Percentiles rank a stretch among this genome's conserved stretches.
These are phyloP conservation scores for Aspergillus ibericus DNA, from an alignment of 2,329 filamentous ascomycete species.

Conservation along the genomic window DNA sequence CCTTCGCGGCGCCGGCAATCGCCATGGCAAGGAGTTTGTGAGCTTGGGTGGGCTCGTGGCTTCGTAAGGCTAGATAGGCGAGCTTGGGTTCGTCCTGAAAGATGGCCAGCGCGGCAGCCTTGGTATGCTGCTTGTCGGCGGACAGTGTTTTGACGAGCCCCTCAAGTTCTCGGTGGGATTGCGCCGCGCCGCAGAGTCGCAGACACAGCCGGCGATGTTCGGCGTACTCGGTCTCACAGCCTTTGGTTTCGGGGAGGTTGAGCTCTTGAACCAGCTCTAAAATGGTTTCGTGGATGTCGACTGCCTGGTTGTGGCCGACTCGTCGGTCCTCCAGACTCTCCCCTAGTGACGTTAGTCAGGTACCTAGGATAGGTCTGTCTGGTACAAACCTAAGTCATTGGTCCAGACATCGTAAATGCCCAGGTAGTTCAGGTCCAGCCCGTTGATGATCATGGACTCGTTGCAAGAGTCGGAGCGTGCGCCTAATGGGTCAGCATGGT, in stretches of 20 bases:
- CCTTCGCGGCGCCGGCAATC: slow-evolving; percentile 47
- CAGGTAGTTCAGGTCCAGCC: slow-evolving; percentile 61
- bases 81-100: slow-evolving; percentile 61
- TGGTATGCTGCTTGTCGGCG: slow-evolving; percentile 57
- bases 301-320: slow-evolving; percentile 26
- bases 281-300: slow-evolving; percentile 44
- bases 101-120: slow-evolving; percentile 62
- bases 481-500: slow-evolving; percentile 29
- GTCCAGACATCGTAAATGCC: slow-evolving; percentile 61
- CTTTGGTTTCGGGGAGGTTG: slow-evolving; percentile 53
- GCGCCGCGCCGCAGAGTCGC: slow-evolving; percentile 59
- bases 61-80: slow-evolving; percentile 57
- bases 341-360: slow-evolving; percentile 26
- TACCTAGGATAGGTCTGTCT: slow-evolving; percentile 18
- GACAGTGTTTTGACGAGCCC: slow-evolving; percentile 53
- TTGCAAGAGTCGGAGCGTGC: slow-evolving; percentile 42
- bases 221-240: slow-evolving; percentile 52
- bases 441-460: slow-evolving; percentile 56
- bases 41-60: slow-evolving; percentile 54
- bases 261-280: slow-evolving; percentile 52
- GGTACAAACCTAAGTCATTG: slow-evolving; percentile 56
- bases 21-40: slow-evolving; percentile 58
- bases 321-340: slow-evolving; percentile 34
- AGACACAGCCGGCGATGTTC: slow-evolving; percentile 62
- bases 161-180: slow-evolving; percentile 53